phyloP scores from a whole-genome alignment of 371 early-diverging fungal species.

The Circinella umbellata region DNA sequence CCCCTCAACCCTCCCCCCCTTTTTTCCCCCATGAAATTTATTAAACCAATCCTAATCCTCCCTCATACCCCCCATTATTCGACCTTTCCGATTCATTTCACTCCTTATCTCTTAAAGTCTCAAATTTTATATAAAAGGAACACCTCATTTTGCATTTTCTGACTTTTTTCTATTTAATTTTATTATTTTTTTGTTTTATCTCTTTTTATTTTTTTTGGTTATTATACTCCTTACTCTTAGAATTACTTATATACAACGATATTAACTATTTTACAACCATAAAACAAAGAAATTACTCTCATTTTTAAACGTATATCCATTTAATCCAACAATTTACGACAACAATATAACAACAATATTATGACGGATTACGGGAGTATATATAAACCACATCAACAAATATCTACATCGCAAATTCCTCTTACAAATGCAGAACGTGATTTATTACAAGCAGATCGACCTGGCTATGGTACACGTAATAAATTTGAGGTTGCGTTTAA shows the following conservation, averaged over 20 bases:
- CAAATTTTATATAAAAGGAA: constrained; percentile 2
- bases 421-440: constrained; percentile 41
- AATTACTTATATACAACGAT: neutral
- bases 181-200: constrained; percentile 5
- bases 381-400: constrained; percentile 20
- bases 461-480: constrained; percentile 50
- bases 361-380: constrained; percentile 39
- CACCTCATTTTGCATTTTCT: neutral
- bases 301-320: too few species aligned
- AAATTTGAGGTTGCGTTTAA: constrained; percentile 54
- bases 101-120: neutral
- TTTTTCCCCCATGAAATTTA: too few species aligned
- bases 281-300: too few species aligned
- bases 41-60: too few species aligned
- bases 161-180: neutral
- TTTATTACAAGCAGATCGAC: constrained; percentile 47
- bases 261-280: too few species aligned
- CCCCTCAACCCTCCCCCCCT: too few species aligned
- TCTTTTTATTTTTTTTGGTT: constrained; percentile 21
- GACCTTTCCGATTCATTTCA: too few species aligned
- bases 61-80: too few species aligned
- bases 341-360: neutral
- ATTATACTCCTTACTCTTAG: constrained; percentile 11
- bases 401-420: neutral
- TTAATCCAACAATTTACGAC: neutral